These are phyloP conservation scores for Fusarium beomiforme DNA, from an alignment of 2,329 filamentous ascomycete species.

Conservation along the genomic window DNA sequence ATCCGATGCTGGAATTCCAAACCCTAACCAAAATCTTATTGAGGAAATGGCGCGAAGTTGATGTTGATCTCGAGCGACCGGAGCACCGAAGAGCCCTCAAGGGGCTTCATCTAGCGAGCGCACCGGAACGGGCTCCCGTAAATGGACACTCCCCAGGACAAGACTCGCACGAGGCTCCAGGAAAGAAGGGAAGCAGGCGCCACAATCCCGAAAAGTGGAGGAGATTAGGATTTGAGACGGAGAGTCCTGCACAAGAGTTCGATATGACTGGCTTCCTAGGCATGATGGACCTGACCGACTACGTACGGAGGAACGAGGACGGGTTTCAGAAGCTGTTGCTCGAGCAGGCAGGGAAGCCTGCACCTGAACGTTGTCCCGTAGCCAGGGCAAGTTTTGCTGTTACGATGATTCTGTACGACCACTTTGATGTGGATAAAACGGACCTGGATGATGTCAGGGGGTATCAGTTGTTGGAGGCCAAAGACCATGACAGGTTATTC, in stretches of 20 bases:
- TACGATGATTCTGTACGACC: conserved; percentile 89
- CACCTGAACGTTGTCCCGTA: conserved; percentile 82
- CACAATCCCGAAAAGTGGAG: conserved; percentile 95
- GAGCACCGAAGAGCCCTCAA: conserved; percentile 91
- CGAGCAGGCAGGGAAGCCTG: conserved; percentile 82
- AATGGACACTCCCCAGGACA: conserved; percentile 54
- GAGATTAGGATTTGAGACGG: conserved; percentile 88
- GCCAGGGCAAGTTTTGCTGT: conserved; percentile 87
- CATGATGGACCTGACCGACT: conserved; percentile 97
- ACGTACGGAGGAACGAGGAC: conserved; percentile 90
- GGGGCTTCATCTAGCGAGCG: conserved; percentile 84
- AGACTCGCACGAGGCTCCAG: conserved; percentile 47
- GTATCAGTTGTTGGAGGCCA: conserved; percentile 77
- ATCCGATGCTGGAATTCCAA: conserved; percentile 93
- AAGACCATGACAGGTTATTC: conserved; percentile 87
- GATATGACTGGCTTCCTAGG: conserved; percentile 87
- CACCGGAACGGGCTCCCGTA: conserved; percentile 64
- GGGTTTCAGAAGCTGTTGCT: conserved; percentile 90
- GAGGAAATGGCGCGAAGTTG: conserved; percentile 86
- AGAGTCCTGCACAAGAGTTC: conserved; percentile 88
- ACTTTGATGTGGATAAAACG: conserved; percentile 91
- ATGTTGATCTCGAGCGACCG: conserved; percentile 83
- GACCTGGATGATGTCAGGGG: conserved; percentile 82
- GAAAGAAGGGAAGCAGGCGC: conserved; percentile 70
- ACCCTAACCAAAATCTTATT: conserved; percentile 87